A percentile compares a stretch with the other conserved stretches of the same genome.
Conservation (phyloP, 306 rosid species). For the Casuarina equisetifolia region DNA sequence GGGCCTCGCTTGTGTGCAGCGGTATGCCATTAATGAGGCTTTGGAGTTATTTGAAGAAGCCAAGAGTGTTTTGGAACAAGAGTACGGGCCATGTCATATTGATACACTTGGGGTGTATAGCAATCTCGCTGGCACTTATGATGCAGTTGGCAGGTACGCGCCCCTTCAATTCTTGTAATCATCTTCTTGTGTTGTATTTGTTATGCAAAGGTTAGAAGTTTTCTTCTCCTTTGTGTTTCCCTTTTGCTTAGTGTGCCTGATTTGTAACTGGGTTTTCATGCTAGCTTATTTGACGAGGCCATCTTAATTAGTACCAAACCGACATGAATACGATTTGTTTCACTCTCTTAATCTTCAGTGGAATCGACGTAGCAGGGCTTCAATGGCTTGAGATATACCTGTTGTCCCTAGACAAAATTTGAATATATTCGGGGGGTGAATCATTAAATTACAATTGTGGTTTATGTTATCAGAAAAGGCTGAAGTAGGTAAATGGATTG, state of each 20-base stretch:
- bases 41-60: slow-evolving; percentile 83
- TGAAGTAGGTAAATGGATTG: background rate
- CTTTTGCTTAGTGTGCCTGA: background rate
- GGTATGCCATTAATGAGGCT: slow-evolving; percentile 59
- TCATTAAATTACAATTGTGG: background rate
- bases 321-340: background rate
- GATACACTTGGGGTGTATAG: slow-evolving; percentile 91
- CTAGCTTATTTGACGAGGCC: background rate
- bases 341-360: background rate
- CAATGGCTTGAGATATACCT: background rate
- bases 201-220: background rate
- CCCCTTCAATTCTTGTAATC: background rate
- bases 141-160: slow-evolving; percentile 86
- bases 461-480: background rate
- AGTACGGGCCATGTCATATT: slow-evolving; percentile 74
- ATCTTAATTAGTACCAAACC: background rate
- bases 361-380: background rate
- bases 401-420: background rate
- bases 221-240: background rate
- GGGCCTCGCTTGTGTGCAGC: slow-evolving; percentile 91
- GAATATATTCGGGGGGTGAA: background rate
- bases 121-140: slow-evolving; percentile 95
- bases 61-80: slow-evolving; percentile 59
- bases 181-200: background rate
- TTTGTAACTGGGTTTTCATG: background rate